These are phyloP conservation scores for Aspergillus brunneoviolaceus DNA, from an alignment of 2,329 filamentous ascomycete genomes.

Conservation along the genomic window DNA sequence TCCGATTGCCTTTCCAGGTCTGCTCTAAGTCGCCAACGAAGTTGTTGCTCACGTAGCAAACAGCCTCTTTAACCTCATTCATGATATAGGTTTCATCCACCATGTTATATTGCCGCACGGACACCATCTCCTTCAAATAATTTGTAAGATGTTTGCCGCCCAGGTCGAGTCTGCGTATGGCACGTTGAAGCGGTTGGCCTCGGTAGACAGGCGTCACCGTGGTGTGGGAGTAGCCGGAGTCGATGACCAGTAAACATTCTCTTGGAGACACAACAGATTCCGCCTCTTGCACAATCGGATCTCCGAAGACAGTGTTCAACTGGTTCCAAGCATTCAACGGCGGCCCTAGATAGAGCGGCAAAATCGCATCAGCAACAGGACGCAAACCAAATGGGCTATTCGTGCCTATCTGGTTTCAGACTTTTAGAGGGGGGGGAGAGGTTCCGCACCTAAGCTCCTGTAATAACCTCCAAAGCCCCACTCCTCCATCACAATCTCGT, in stretches of 20 bases:
- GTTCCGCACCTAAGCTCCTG: slow-evolving; percentile 64
- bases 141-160: slow-evolving; percentile 94
- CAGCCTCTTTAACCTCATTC: slow-evolving; percentile 91
- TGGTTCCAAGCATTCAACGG: slow-evolving; percentile 81
- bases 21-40: slow-evolving; percentile 76
- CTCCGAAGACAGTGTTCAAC: slow-evolving; percentile 66
- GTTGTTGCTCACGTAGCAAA: slow-evolving; percentile 77
- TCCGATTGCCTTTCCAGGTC: slow-evolving; percentile 74
- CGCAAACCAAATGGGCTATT: background rate
- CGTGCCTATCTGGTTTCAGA: background rate
- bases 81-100: slow-evolving; percentile 90
- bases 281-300: slow-evolving; percentile 48
- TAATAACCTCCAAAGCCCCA: slow-evolving; percentile 89
- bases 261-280: slow-evolving; percentile 54
- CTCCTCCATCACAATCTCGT: slow-evolving; percentile 97
- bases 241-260: slow-evolving; percentile 83
- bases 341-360: slow-evolving; percentile 57
- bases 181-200: slow-evolving; percentile 75
- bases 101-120: slow-evolving; percentile 91
- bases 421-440: slow-evolving; percentile 6
- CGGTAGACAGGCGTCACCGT: slow-evolving; percentile 83
- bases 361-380: background rate
- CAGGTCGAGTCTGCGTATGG: slow-evolving; percentile 80
- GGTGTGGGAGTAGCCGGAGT: slow-evolving; percentile 90
- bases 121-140: slow-evolving; percentile 84